A percentile compares a stretch with the other conserved stretches of the same genome.
Evolutionary conservation across 768 basidiomycete species (phyloP).

Genomic region (Multifurca ochricompacta): DNA sequence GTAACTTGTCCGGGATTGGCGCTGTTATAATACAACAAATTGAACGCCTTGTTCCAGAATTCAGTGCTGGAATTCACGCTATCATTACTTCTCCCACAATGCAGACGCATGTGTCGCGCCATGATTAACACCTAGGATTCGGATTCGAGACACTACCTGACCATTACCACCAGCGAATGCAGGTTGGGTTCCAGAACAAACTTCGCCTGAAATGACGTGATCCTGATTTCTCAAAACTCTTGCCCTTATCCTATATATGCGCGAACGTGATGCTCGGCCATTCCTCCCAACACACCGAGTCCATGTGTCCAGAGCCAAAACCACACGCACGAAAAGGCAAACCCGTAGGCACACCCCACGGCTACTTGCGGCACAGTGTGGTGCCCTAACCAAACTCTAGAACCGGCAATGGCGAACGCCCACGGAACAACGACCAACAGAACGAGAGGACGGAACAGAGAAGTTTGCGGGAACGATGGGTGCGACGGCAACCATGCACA

Average conservation of each 20-base stretch:
- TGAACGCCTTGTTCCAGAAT: too few relatives aligned
- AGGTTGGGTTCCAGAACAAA: not conserved
- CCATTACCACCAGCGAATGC: not conserved
- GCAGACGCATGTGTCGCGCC: not conserved
- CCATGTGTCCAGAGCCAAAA: conserved; percentile 50
- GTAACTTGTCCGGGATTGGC: not conserved
- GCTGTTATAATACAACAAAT: not conserved
- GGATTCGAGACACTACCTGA: not conserved
- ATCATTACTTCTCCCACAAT: not conserved
- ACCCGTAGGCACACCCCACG: conserved; percentile 51
- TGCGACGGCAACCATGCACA: conserved; percentile 53
- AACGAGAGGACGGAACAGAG: conserved; percentile 35
- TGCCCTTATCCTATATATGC: conserved; percentile 1
- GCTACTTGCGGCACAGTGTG: conserved; percentile 66
- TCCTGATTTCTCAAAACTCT: not conserved
- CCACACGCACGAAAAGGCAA: conserved; percentile 45
- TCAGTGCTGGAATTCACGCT: not conserved
- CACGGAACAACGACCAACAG: conserved; percentile 46
- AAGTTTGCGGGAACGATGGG: conserved; percentile 37
- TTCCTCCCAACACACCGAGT: conserved; percentile 25
- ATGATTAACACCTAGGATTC: not conserved
- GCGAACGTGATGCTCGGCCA: conserved; percentile 16
- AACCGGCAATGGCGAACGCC: conserved; percentile 47
- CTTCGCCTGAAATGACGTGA: not conserved
- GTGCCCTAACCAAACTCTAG: conserved; percentile 69